These are phyloP conservation scores for Agaricus sinodeliciosus DNA, from an alignment of 768 basidiomycete species.

Conservation along the genomic window DNA sequence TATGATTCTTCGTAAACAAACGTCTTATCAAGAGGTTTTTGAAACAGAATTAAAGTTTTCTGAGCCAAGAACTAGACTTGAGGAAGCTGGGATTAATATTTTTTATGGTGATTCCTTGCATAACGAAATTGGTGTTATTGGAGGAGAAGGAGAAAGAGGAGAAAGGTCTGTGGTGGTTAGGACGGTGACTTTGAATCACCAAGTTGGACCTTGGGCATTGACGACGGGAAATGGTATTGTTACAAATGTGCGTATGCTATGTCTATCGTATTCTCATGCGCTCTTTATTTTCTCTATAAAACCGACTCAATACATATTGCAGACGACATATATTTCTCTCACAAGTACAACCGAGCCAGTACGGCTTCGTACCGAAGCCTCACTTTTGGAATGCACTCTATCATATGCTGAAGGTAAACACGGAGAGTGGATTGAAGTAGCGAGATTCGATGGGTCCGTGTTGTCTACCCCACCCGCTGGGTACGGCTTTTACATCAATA, in stretches of 20 bases:
- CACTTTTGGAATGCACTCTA: conserved; percentile 23
- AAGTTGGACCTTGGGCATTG: conserved; percentile 29
- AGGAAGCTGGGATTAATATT: conserved; percentile 30
- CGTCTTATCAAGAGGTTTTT: conserved; percentile 29
- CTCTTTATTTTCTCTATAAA: not conserved
- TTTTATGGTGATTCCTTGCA: conserved; percentile 31
- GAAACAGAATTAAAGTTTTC: conserved; percentile 28
- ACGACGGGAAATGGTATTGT: conserved; percentile 23
- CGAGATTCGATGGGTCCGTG: conserved; percentile 24
- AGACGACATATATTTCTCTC: conserved; percentile 19
- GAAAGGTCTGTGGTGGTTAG: conserved; percentile 23
- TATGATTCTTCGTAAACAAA: conserved; percentile 30
- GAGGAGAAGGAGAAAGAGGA: conserved; percentile 15
- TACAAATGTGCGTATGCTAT: conserved; percentile 19
- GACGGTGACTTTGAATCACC: conserved; percentile 22
- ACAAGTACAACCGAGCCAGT: conserved; percentile 19
- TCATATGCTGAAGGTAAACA: conserved; percentile 26
- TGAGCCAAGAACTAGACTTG: conserved; percentile 20
- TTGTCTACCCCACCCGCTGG: conserved; percentile 27
- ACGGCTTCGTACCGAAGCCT: conserved; percentile 23
- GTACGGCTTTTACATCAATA: conserved; percentile 16
- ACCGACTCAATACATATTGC: not conserved
- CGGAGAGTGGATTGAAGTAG: conserved; percentile 15
- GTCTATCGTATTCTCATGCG: not conserved
- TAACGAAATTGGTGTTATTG: conserved; percentile 29